Evolutionary conservation across 129 eudicot species (phyloP).

Genomic region (Lonicera japonica): DNA sequence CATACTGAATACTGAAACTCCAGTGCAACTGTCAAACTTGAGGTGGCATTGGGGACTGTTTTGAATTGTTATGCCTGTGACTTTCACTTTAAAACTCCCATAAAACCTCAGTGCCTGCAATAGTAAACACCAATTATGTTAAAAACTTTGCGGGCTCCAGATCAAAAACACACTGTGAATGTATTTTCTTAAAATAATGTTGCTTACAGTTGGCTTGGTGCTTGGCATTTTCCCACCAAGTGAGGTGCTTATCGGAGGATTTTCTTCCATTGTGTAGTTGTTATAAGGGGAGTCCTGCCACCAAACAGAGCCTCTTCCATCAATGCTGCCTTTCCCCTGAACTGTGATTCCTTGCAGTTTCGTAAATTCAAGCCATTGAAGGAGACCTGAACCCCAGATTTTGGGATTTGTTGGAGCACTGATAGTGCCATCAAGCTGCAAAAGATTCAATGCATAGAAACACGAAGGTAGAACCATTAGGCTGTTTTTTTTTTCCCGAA

Average conservation of each 20-base stretch:
- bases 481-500: not conserved
- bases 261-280: conserved; percentile 29
- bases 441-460: conserved; percentile 1
- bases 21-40: conserved; percentile 79
- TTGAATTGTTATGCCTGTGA: conserved; percentile 80
- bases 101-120: conserved; percentile 82
- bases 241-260: conserved; percentile 54
- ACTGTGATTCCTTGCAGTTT: conserved; percentile 80
- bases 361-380: conserved; percentile 87
- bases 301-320: conserved; percentile 93
- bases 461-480: too few relatives aligned
- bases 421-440: conserved; percentile 86
- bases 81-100: conserved; percentile 82
- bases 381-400: conserved; percentile 69
- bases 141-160: conserved; percentile 2
- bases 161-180: not conserved
- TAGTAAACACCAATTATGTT: conserved; percentile 3
- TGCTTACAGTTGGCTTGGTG: conserved; percentile 84
- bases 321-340: conserved; percentile 68
- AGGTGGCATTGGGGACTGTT: conserved; percentile 92
- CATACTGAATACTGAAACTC: conserved; percentile 60
- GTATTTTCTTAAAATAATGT: not conserved
- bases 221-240: conserved; percentile 63
- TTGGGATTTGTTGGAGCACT: conserved; percentile 69
- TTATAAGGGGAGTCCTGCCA: conserved; percentile 53